Evolutionary conservation across 2,329 filamentous ascomycete genomes (phyloP), one percentile per base, ranked within the genome.

Genomic region (Diaporthe caulivora): DNA sequence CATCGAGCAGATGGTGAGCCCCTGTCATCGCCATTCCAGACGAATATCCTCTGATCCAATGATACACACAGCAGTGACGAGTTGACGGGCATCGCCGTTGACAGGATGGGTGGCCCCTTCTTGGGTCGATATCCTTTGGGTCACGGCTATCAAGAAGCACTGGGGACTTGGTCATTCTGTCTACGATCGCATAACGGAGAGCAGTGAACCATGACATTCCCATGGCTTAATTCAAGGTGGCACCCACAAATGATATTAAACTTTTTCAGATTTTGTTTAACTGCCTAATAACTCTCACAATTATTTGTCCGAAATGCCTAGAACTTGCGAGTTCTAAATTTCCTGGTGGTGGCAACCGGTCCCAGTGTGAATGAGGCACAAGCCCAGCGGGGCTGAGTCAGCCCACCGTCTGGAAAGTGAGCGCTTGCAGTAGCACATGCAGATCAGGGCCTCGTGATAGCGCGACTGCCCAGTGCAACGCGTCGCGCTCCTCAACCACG

Each of bases 401-500:
- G 40, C 58, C 24, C 70, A 8, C 37, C 37, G 37, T 34, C 42
- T 21, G 62, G 54, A 65, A 40, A 2, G 11, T 13, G 37, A 13
- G 37, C 37, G 8, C 34, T 9, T 40, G 37, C 37, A 40, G 34
- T n/a, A 21, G 24, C 29, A 17, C 47, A 18, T 24, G 17, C 31
- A 60, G 29, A 40, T 65, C 34, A 51, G 60, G 29, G 29, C 68
- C 71, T 68, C 54, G 67, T 71, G 71, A 71, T 62, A 65, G 31
- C 68, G 67, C 67, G 67, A n/a, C 18, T 26, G 8, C 29, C 60
- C 37, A 2, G 21, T 31, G n/a, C 57, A 40, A 73, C 74, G 74
- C 71, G 74, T 71, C 71, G 73, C 58, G 71, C 29, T 34, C n/a
- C 37, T 57, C 37, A 24, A 60, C 47, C 31, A n/a, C n/a, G n/a